Conservation (phyloP, 805 yeast species). For the Sporopachydermia lactativora region DNA sequence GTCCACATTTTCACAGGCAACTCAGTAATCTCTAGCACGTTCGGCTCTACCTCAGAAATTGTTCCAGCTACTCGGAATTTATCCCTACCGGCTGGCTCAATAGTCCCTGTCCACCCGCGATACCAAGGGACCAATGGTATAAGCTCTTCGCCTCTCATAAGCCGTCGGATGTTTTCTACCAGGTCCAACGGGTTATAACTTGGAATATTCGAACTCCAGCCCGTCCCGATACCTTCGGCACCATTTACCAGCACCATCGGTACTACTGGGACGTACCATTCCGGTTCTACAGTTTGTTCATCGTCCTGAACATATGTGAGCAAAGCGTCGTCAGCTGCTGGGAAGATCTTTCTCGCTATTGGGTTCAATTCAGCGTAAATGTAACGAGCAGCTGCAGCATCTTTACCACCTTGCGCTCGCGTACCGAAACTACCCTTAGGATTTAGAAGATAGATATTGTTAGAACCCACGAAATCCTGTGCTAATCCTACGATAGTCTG, state of each 20-base stretch:
- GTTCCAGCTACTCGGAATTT: slow-evolving; percentile 67
- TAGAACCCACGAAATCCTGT: slow-evolving; percentile 87
- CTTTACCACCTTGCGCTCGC: slow-evolving; percentile 94
- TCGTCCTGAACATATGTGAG: slow-evolving; percentile 79
- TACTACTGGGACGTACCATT: slow-evolving; percentile 85
- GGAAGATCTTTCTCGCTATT: slow-evolving; percentile 63
- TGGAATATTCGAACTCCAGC: slow-evolving; percentile 94
- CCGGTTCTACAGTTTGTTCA: slow-evolving; percentile 88
- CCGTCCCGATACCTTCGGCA: slow-evolving; percentile 96
- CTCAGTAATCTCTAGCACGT: slow-evolving; percentile 79
- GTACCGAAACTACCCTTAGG: slow-evolving; percentile 97
- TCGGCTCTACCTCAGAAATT: slow-evolving; percentile 68
- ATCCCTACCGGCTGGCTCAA: slow-evolving; percentile 50
- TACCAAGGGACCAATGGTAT: slow-evolving; percentile 84
- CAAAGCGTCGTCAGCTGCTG: slow-evolving; percentile 66
- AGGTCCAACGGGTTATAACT: slow-evolving; percentile 79
- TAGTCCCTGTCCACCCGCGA: slow-evolving; percentile 85
- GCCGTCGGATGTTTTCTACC: slow-evolving; percentile 52
- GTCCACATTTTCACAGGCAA: slow-evolving; percentile 92
- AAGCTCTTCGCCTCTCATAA: slow-evolving; percentile 62
- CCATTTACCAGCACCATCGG: slow-evolving; percentile 96
- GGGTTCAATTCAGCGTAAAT: slow-evolving; percentile 75
- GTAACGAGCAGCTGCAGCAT: slow-evolving; percentile 96
- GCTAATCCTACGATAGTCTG: slow-evolving; percentile 92
- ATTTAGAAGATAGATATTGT: slow-evolving; percentile 67